phyloP scores from a whole-genome alignment of 2,329 filamentous ascomycete species.

The Coniochaeta ligniaria region DNA sequence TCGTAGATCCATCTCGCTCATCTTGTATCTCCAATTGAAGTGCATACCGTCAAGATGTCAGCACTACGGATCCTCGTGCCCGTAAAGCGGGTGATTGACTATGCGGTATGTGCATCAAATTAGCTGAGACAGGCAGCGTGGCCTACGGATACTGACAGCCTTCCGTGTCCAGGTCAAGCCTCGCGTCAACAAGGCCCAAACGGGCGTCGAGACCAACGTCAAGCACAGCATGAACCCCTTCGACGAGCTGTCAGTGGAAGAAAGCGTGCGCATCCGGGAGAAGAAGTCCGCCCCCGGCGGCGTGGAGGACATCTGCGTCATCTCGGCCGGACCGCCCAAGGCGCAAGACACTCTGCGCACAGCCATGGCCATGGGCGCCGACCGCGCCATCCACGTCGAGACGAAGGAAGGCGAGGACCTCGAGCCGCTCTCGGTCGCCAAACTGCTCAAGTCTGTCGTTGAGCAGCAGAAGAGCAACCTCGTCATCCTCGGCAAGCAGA shows the following conservation, averaged over 20 bases:
- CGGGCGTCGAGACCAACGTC: conserved; percentile 88
- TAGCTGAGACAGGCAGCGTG: too few relatives aligned
- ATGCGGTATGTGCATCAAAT: conserved; percentile 52
- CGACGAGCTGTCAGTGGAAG: conserved; percentile 96
- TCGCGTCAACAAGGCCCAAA: conserved; percentile 65
- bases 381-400: conserved; percentile 85
- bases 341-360: conserved; percentile 83
- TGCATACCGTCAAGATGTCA: conserved; percentile 37
- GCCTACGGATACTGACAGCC: not conserved
- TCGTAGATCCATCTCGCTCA: not conserved
- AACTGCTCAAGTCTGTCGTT: conserved; percentile 74
- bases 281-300: conserved; percentile 64
- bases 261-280: conserved; percentile 90
- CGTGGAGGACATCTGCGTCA: conserved; percentile 86
- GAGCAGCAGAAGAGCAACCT: conserved; percentile 83
- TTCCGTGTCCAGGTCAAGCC: conserved; percentile 49
- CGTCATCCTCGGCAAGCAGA: conserved; percentile 93
- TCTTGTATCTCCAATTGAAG: not conserved
- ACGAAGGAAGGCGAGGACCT: conserved; percentile 66
- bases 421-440: conserved; percentile 88
- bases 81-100: conserved; percentile 81
- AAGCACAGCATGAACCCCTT: conserved; percentile 99
- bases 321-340: conserved; percentile 85
- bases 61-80: conserved; percentile 70
- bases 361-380: conserved; percentile 97